These are phyloP conservation scores for Sugiyamaella pinicola DNA, from an alignment of 1,139 yeast species.

Conservation along the genomic window DNA sequence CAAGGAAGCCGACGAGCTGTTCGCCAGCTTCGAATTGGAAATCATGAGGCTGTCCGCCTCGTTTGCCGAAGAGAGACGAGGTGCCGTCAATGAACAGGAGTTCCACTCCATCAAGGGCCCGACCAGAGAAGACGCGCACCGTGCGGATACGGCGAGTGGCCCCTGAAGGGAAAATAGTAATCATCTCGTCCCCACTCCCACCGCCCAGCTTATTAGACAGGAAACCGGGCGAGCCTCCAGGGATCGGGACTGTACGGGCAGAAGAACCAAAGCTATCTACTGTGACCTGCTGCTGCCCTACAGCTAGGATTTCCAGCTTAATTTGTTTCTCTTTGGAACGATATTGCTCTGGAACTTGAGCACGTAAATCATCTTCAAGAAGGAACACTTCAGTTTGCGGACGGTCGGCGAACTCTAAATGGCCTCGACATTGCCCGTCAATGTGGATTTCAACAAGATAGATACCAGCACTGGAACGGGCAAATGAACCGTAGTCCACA, in stretches of 20 bases:
- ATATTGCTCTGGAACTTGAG: conserved; percentile 48
- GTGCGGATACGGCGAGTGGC: conserved; percentile 38
- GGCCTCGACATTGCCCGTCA: conserved; percentile 66
- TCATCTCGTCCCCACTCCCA: conserved; percentile 29
- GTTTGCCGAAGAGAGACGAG: conserved; percentile 60
- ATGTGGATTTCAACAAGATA: conserved; percentile 67
- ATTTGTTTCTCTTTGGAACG: conserved; percentile 42
- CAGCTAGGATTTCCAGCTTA: conserved; percentile 49
- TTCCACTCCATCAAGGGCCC: conserved; percentile 77
- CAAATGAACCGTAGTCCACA: conserved; percentile 51
- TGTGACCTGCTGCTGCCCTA: conserved; percentile 39
- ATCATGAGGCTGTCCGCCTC: conserved; percentile 59
- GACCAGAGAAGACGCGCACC: conserved; percentile 63
- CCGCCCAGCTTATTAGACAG: conserved; percentile 36
- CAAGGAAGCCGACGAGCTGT: conserved; percentile 56
- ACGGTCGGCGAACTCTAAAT: conserved; percentile 63
- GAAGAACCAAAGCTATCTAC: conserved; percentile 38
- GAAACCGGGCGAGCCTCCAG: conserved; percentile 24
- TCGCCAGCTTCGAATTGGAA: conserved; percentile 61
- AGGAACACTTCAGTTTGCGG: conserved; percentile 56
- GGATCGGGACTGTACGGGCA: conserved; percentile 22
- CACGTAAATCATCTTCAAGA: conserved; percentile 51
- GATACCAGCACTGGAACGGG: conserved; percentile 65
- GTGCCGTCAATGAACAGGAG: conserved; percentile 36
- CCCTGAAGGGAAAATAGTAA: conserved; percentile 34